Conservation (phyloP, 768 basidiomycete species). For the Candolleomyces aberdarensis region DNA sequence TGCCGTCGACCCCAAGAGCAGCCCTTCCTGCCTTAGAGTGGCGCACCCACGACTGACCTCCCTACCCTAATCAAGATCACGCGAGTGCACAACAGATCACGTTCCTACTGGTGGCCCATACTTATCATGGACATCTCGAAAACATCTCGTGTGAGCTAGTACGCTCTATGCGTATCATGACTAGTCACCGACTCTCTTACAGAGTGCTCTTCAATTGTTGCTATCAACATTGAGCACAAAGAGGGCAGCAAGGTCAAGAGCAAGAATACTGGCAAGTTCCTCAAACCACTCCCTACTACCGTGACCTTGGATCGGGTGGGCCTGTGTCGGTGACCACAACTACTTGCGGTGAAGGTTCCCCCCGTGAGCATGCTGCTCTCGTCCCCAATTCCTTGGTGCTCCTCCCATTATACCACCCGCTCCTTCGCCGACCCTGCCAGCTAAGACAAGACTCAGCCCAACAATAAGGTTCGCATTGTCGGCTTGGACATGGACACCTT, state of each 20-base stretch:
- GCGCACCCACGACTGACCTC: slow-evolving; percentile 80
- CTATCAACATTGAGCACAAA: slow-evolving; percentile 92
- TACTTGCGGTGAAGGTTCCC: slow-evolving; percentile 99
- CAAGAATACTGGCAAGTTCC: slow-evolving; percentile 86
- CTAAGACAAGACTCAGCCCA: slow-evolving; percentile 88
- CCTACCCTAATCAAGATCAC: slow-evolving; percentile 97
- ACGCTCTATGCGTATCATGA: background rate
- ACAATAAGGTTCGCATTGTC: slow-evolving; percentile 85
- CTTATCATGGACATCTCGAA: slow-evolving; percentile 98
- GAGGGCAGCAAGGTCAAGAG: slow-evolving; percentile 97
- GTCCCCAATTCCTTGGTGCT: slow-evolving; percentile 92
- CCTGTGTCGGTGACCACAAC: slow-evolving; percentile 94
- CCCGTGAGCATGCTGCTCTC: slow-evolving; percentile 95
- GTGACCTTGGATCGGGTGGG: slow-evolving; percentile 92
- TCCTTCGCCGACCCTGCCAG: slow-evolving; percentile 94
- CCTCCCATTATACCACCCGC: slow-evolving; percentile 87
- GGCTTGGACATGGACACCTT: slow-evolving; percentile 81
- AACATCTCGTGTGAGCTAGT: slow-evolving; percentile 84
- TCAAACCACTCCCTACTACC: slow-evolving; percentile 82
- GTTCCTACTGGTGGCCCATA: slow-evolving; percentile 98
- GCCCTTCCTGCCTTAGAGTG: slow-evolving; percentile 94
- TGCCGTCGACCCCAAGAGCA: slow-evolving; percentile 77
- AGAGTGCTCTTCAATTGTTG: slow-evolving; percentile 98
- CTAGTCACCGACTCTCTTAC: slow-evolving; percentile 8
- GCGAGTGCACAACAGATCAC: slow-evolving; percentile 99